phyloP scores from a whole-genome alignment of 805 yeast species.

The Myxozyma monticola region DNA sequence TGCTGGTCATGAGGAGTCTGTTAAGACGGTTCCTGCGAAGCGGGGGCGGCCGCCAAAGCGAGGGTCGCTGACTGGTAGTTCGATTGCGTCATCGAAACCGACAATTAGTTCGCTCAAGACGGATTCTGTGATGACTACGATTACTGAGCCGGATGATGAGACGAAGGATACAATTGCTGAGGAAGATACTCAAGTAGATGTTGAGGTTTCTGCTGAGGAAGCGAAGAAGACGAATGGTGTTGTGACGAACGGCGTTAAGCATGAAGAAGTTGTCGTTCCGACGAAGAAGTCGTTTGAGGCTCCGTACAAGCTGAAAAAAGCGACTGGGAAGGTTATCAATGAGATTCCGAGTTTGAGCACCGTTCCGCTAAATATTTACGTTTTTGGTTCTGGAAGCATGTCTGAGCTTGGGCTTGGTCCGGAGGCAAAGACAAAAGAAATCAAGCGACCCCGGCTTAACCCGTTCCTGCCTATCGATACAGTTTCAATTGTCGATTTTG shows the following conservation, averaged over 20 bases:
- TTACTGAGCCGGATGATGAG: constrained; percentile 21
- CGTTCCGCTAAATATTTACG: constrained; percentile 70
- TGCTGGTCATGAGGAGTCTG: background rate
- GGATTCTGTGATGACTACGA: constrained; percentile 9
- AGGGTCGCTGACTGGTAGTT: background rate
- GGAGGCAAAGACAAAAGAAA: constrained; percentile 83
- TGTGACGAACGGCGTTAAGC: background rate
- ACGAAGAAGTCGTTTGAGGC: background rate
- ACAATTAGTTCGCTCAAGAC: background rate
- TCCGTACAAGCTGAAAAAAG: constrained; percentile 21
- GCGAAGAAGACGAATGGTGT: background rate
- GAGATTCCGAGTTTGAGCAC: constrained; percentile 40
- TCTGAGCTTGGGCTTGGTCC: constrained; percentile 99
- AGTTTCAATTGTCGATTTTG: constrained; percentile 75
- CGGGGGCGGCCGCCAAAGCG: constrained; percentile 4
- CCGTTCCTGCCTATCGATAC: constrained; percentile 65
- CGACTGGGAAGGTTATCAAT: constrained; percentile 22
- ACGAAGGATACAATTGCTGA: constrained; percentile 1
- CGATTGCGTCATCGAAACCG: constrained; percentile 1
- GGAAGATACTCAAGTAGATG: constrained; percentile 15
- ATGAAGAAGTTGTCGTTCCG: background rate
- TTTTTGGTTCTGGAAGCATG: constrained; percentile 97
- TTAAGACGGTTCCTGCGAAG: constrained; percentile 1
- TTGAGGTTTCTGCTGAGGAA: background rate
- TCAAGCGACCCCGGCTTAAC: constrained; percentile 91